Evolutionary conservation across 2,329 filamentous ascomycete genomes (phyloP).

Genomic region (Cordyceps pruinosa): DNA sequence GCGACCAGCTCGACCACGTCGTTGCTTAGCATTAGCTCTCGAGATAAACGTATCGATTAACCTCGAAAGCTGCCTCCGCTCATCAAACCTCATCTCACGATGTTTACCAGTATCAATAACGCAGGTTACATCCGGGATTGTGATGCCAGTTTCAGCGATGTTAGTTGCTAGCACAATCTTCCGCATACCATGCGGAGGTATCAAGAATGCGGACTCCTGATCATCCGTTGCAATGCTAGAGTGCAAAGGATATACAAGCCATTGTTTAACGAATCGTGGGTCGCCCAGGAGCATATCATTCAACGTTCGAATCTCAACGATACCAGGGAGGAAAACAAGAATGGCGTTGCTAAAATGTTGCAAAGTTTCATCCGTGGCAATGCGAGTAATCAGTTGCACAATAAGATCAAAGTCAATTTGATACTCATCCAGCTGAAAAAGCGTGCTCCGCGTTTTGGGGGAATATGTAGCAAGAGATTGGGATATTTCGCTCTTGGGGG

Average conservation of each 20-base stretch:
- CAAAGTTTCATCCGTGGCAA: slow-evolving; percentile 63
- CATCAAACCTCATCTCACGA: slow-evolving; percentile 95
- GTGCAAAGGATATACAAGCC: slow-evolving; percentile 85
- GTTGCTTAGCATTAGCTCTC: slow-evolving; percentile 89
- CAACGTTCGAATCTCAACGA: slow-evolving; percentile 82
- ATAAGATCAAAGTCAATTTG: slow-evolving; percentile 86
- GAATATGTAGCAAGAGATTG: slow-evolving; percentile 69
- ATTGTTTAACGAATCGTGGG: slow-evolving; percentile 65
- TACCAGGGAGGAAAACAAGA: slow-evolving; percentile 89
- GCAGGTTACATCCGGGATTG: slow-evolving; percentile 94
- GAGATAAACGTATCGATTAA: slow-evolving; percentile 95
- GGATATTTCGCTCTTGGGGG: slow-evolving; percentile 50
- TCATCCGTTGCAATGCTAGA: slow-evolving; percentile 95
- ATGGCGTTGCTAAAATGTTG: slow-evolving; percentile 77
- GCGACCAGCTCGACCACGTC: slow-evolving; percentile 86
- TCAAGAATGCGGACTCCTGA: slow-evolving; percentile 83
- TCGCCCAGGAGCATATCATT: slow-evolving; percentile 80
- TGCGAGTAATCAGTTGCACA: slow-evolving; percentile 66
- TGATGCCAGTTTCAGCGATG: slow-evolving; percentile 97
- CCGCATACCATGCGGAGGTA: slow-evolving; percentile 72
- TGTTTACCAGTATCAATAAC: slow-evolving; percentile 96
- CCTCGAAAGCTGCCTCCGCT: slow-evolving; percentile 81
- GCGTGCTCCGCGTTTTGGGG: slow-evolving; percentile 62
- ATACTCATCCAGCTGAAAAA: slow-evolving; percentile 81
- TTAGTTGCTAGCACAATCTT: slow-evolving; percentile 98